Evolutionary conservation across 2,329 filamentous ascomycete species (phyloP).

Genomic region (Magnaporthiopsis incrustans): DNA sequence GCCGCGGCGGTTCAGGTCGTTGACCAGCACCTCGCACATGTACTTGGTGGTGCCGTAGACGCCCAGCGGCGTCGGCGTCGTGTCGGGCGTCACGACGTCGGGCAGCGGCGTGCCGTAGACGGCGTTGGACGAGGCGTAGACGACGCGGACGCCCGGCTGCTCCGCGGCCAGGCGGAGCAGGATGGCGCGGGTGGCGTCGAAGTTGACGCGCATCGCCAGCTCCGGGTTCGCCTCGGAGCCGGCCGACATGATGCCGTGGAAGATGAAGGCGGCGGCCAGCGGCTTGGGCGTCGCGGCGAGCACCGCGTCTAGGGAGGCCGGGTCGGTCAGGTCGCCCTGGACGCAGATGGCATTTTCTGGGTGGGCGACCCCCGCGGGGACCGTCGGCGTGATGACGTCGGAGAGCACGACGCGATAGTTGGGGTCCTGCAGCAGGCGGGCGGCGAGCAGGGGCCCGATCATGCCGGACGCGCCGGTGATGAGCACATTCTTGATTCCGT

Average conservation of each 20-base stretch:
- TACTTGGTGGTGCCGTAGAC: constrained; percentile 58
- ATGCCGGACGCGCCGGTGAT: constrained; percentile 28
- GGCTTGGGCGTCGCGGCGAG: constrained; percentile 33
- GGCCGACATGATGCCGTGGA: constrained; percentile 62
- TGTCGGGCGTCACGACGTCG: constrained; percentile 38
- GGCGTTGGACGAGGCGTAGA: constrained; percentile 55
- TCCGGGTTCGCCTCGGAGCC: constrained; percentile 55
- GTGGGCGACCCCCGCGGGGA: constrained; percentile 38
- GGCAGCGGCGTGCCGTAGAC: constrained; percentile 54
- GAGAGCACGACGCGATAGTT: constrained; percentile 35
- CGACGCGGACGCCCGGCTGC: constrained; percentile 46
- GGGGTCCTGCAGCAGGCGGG: constrained; percentile 30
- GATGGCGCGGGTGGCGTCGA: constrained; percentile 48
- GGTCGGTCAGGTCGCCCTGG: constrained; percentile 38
- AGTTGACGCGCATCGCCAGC: constrained; percentile 50
- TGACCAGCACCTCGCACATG: constrained; percentile 52
- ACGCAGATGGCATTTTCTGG: constrained; percentile 41
- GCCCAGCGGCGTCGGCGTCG: constrained; percentile 50
- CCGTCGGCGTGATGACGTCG: constrained; percentile 44
- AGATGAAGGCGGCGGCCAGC: constrained; percentile 48
- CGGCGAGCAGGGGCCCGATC: constrained; percentile 28
- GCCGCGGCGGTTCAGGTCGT: constrained; percentile 53
- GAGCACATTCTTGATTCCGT: constrained; percentile 18
- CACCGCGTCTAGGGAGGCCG: constrained; percentile 27
- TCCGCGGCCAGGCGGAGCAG: constrained; percentile 38